Conservation (phyloP, 2,329 filamentous ascomycete species). For the Didymella exigua region DNA sequence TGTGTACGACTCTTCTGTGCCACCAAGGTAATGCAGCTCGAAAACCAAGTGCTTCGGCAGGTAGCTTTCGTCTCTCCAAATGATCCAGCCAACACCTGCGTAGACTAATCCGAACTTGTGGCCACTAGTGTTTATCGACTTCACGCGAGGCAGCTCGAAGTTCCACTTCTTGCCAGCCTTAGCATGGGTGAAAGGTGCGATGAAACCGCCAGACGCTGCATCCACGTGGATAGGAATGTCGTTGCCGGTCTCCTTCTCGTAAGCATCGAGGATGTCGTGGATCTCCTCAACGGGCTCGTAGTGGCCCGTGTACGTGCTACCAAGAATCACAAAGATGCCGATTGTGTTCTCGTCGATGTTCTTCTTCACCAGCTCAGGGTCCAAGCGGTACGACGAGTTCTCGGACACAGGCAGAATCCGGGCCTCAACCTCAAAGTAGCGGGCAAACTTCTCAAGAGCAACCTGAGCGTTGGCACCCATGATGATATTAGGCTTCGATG, state of each 20-base stretch:
- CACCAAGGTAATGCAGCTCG: conserved; percentile 72
- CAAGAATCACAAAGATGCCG: conserved; percentile 74
- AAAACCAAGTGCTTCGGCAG: conserved; percentile 73
- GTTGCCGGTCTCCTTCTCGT: conserved; percentile 64
- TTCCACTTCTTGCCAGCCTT: conserved; percentile 65
- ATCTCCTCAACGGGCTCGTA: conserved; percentile 75
- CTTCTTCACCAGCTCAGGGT: conserved; percentile 67
- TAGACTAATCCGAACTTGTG: conserved; percentile 70
- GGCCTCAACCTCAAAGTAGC: conserved; percentile 76
- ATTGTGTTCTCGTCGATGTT: conserved; percentile 79
- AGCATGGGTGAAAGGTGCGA: conserved; percentile 65
- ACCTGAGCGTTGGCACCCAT: conserved; percentile 78
- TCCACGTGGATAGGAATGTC: conserved; percentile 73
- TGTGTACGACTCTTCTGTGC: conserved; percentile 73
- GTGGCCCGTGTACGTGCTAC: conserved; percentile 75
- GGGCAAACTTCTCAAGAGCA: conserved; percentile 72
- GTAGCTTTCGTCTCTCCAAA: conserved; percentile 62
- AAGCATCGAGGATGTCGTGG: conserved; percentile 67
- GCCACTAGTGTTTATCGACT: conserved; percentile 69
- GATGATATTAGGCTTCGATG: conserved; percentile 70
- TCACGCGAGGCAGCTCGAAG: conserved; percentile 66
- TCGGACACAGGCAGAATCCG: conserved; percentile 67
- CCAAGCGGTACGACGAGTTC: conserved; percentile 65
- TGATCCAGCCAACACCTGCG: conserved; percentile 69
- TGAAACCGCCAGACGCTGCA: conserved; percentile 64